Evolutionary conservation across 768 basidiomycete species (phyloP).

Genomic region (Termitomyces sp.): DNA sequence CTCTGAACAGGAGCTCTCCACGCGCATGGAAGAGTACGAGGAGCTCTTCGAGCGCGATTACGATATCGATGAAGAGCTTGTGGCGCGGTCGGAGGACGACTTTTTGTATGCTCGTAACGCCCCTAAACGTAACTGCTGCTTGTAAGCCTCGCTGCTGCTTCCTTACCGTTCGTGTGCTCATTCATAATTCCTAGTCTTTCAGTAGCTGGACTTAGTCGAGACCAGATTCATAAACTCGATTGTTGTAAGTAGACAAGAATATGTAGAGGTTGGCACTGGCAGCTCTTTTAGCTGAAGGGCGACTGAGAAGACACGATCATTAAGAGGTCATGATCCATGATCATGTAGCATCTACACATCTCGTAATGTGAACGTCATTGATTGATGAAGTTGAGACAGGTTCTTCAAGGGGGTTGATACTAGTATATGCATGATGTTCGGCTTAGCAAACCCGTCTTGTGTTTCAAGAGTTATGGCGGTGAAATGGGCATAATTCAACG

Average conservation of each 20-base stretch:
- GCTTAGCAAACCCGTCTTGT: not conserved
- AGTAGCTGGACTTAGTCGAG: not conserved
- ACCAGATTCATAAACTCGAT: not conserved
- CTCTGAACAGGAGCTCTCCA: not conserved
- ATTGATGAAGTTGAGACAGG: not conserved
- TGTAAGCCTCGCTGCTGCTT: not conserved
- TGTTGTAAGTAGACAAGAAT: not conserved
- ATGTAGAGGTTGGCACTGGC: not conserved
- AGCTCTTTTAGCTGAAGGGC: not conserved
- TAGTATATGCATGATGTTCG: not conserved
- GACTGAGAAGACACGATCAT: not conserved
- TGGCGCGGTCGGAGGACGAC: not conserved
- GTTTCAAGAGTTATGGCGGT: not conserved
- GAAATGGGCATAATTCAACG: not conserved
- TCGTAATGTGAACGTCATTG: not conserved
- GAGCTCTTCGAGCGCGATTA: not conserved
- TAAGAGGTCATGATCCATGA: not conserved
- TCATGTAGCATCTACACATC: not conserved
- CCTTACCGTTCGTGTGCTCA: not conserved
- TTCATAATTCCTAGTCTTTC: not conserved
- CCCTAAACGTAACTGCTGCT: not conserved
- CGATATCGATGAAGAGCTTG: not conserved
- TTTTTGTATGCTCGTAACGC: not conserved
- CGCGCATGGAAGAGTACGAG: conserved; percentile 6
- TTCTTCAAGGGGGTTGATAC: not conserved